phyloP scores from a whole-genome alignment of 2,329 filamentous ascomycete genomes.

The Cladosporium velox region DNA sequence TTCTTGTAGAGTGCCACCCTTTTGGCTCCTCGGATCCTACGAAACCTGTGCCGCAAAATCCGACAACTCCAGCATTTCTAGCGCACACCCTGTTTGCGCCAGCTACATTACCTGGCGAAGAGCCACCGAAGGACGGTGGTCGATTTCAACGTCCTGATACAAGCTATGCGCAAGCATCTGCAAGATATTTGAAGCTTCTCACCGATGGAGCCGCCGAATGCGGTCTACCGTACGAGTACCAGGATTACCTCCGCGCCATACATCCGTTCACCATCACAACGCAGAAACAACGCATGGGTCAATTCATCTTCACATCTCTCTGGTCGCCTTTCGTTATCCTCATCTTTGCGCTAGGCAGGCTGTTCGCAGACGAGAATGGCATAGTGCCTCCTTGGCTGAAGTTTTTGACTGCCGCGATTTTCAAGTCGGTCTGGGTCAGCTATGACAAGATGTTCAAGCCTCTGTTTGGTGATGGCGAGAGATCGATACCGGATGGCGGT shows the following conservation, averaged over 20 bases:
- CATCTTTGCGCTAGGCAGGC: conserved; percentile 51
- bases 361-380: conserved; percentile 67
- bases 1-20: conserved; percentile 74
- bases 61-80: conserved; percentile 67
- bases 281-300: conserved; percentile 65
- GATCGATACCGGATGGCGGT: conserved; percentile 47
- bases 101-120: conserved; percentile 33
- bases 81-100: conserved; percentile 84
- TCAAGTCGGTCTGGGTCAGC: conserved; percentile 61
- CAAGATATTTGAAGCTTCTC: conserved; percentile 80
- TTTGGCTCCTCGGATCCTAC: conserved; percentile 58
- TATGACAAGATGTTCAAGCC: conserved; percentile 67
- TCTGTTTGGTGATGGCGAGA: conserved; percentile 85
- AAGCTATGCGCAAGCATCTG: conserved; percentile 77
- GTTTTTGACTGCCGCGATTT: conserved; percentile 53
- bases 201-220: conserved; percentile 77
- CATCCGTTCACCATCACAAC: conserved; percentile 71
- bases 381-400: conserved; percentile 68
- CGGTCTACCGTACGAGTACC: conserved; percentile 76
- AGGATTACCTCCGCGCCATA: conserved; percentile 68
- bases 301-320: conserved; percentile 59
- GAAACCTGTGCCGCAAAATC: conserved; percentile 63
- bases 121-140: conserved; percentile 36
- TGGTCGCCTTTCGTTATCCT: conserved; percentile 62
- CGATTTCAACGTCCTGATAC: conserved; percentile 63